Base-by-base conservation (phyloP, 768 basidiomycete species). In the Tephrocybe sp. region DNA sequence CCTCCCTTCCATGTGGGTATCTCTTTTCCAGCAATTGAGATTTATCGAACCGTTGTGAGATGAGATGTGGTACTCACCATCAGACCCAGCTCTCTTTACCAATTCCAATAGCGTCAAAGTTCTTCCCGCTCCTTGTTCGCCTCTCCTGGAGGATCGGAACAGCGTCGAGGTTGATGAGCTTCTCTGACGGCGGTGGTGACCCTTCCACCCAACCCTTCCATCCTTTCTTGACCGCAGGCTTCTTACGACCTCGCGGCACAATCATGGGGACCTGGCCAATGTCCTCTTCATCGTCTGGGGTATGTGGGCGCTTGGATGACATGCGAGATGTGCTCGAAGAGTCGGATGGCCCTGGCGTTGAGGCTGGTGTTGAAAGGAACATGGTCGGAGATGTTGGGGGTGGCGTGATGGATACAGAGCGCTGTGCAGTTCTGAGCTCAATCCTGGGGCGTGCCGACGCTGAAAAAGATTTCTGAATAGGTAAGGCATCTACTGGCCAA, bases 181-280 rank as follows among this genome's bases (percentile, higher is more conserved):
- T 90, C 60, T 84, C 79, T 14, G 87, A 88, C 18, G 90, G 86
- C 46, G 83, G 82, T 21, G 87, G 87, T 18, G 88, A 90, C 58
- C 88, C 89, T 73, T 90, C 90, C 18, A 92, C 86, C 90, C 90
- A 92, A 33, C 90, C 90, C 73, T 92, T 92, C 90, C 90, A 92
- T 15, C 90, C 90, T 67, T 92, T 92, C 69, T 78, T 84, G 30
- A 79, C 84, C 0, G 84, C 76, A 38, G 77, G 72, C 58, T 85
- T 84, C 73, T 81, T 88, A 66, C 75, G 79, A 39, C 78, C 76
- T n/a, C 66, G 71, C 23, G 59, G 64, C 21, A 61, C 60, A 10
- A 64, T 56, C 17, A 65, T 55, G 56, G 62, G 48, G 65, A 60
- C 57, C 10, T 57, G 33, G 53, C 54, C 52, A 24, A 76, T 50